Evolutionary conservation across 2,329 filamentous ascomycete species (phyloP), one percentile per base, ranked within the genome.

Genomic region (Aspergillus sp.): DNA sequence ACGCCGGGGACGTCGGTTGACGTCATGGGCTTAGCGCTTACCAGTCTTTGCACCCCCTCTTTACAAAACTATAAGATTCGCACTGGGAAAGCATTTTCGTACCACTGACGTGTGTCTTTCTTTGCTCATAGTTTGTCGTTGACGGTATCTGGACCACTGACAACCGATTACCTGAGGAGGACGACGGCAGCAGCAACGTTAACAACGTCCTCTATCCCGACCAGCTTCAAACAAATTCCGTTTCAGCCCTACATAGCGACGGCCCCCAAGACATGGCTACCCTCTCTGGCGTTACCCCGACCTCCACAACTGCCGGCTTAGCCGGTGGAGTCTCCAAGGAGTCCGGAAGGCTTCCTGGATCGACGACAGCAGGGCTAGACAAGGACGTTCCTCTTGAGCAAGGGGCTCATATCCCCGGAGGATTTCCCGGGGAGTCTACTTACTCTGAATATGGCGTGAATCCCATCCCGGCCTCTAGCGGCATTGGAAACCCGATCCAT

Each of bases 111-210:
- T 51, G 22, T 61, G 44, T 54, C 36, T 55, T 39, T 42, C 44
- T 48, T 62, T 13, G 47, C 52, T 59, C 38, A 57, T 59, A 97
- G 93, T 99, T 96, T 75, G 90, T 99, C 68, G 93, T 97, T 65
- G 91, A 99, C 83, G 91, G 90, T 66, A 85, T 84, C 66, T 99
- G 95, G 95, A 87, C 86, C 50, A 89, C 87, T 73, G 93, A 97
- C 76, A 85, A 88, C 67, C 86, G 86, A 58, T 89, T 88, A 42
- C 89, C 90, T 58, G 88, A 89, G 77, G 93, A 97, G 78, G 85
- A 86, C 70, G 93, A 97, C 81, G 83, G 84, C 64, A 82, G 87
- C 69, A 89, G 90, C 69, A 96, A 93, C 83, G 81, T 92, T 68
- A 98, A 98, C 83, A 98, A 98, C 85, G 86, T 97, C 63, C 84